These are phyloP conservation scores for Sicyos edulis DNA, from an alignment of 306 rosid species.

Conservation along the genomic window DNA sequence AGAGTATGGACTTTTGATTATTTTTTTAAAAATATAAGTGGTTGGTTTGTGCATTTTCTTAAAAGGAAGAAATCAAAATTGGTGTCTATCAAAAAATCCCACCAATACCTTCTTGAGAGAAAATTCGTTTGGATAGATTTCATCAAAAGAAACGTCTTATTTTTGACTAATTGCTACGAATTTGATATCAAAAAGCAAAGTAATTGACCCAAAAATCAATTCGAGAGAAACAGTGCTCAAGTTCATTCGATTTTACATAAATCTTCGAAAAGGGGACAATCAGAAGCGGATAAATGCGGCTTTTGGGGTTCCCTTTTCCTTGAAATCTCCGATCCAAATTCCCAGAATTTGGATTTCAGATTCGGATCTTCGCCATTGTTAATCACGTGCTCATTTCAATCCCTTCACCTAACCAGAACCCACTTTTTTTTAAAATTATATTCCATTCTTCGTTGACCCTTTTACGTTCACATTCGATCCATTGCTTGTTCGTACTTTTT, in stretches of 20 bases:
- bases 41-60: too few relatives aligned
- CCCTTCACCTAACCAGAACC: conserved; percentile 5
- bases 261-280: not conserved
- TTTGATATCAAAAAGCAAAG: not conserved
- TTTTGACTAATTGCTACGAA: not conserved
- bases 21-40: too few relatives aligned
- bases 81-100: not conserved
- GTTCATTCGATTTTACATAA: not conserved
- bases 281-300: not conserved
- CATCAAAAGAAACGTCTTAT: not conserved
- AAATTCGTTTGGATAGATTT: not conserved
- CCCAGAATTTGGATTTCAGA: not conserved
- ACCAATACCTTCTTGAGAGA: not conserved
- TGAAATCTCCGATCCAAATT: not conserved
- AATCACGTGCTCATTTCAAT: not conserved
- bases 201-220: not conserved
- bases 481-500: too few relatives aligned
- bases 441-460: not conserved
- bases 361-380: not conserved
- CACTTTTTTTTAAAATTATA: not conserved
- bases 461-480: too few relatives aligned
- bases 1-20: too few relatives aligned
- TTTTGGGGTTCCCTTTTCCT: conserved; percentile 11
- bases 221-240: not conserved
- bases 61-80: not conserved